Evolutionary conservation across 2,329 filamentous ascomycete genomes (phyloP).

Genomic region (Aspergillus sp.): DNA sequence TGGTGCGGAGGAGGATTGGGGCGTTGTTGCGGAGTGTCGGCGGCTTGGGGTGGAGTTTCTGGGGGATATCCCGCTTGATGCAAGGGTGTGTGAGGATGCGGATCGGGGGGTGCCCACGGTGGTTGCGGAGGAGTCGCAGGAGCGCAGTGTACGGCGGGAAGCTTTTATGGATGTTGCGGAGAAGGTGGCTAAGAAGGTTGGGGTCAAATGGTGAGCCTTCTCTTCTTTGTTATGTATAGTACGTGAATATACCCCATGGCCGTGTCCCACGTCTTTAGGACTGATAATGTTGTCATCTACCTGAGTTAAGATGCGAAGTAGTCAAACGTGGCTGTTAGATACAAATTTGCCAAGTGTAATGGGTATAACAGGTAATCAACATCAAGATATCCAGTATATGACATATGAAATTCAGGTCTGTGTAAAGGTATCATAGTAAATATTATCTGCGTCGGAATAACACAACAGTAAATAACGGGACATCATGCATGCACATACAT

Average conservation of each 20-base stretch:
- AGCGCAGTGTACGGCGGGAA: conserved; percentile 63
- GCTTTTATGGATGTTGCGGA: conserved; percentile 71
- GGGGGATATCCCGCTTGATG: conserved; percentile 84
- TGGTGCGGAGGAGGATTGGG: conserved; percentile 46
- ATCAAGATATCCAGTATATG: too few relatives aligned
- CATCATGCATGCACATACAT: too few relatives aligned
- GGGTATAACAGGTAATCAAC: too few relatives aligned
- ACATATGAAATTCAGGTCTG: too few relatives aligned
- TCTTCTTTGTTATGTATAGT: conserved; percentile 2
- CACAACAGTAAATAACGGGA: too few relatives aligned
- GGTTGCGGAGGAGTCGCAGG: conserved; percentile 68
- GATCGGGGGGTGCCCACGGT: conserved; percentile 87
- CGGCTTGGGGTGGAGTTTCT: conserved; percentile 75
- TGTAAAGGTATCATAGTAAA: too few relatives aligned
- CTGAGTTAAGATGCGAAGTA: too few relatives aligned
- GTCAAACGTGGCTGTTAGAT: too few relatives aligned
- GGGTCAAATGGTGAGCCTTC: conserved; percentile 35
- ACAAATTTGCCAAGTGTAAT: too few relatives aligned
- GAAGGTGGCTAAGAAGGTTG: conserved; percentile 45
- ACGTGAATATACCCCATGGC: conserved; percentile 9
- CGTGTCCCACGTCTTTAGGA: too few relatives aligned
- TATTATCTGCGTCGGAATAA: too few relatives aligned
- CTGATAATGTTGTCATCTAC: too few relatives aligned
- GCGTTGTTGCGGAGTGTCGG: conserved; percentile 66
- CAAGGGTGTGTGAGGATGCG: conserved; percentile 80